Conservation (phyloP, 305 asterid species). For the Lippia alba region DNA sequence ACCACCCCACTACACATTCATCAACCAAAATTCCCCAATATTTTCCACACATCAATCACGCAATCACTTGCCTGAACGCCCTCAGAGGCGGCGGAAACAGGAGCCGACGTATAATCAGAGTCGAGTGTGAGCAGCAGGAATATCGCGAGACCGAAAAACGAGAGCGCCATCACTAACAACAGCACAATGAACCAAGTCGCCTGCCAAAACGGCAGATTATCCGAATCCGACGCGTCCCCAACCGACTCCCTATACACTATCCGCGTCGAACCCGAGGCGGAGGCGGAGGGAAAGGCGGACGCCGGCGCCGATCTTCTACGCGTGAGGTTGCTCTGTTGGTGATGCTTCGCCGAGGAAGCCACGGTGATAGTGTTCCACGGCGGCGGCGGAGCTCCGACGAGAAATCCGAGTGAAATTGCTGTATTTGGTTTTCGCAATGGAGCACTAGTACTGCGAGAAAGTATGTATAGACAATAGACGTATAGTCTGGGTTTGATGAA, state of each 20-base stretch:
- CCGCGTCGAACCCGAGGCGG: slow-evolving; percentile 61
- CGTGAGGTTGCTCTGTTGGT: slow-evolving; percentile 62
- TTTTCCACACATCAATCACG: not conserved
- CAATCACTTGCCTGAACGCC: slow-evolving; percentile 81
- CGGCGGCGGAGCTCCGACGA: slow-evolving; percentile 63
- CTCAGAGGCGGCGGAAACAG: slow-evolving; percentile 90
- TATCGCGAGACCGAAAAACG: slow-evolving; percentile 76
- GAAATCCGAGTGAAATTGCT: slow-evolving; percentile 37
- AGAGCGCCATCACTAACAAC: slow-evolving; percentile 71
- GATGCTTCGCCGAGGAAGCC: slow-evolving; percentile 79
- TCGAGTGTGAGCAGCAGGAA: slow-evolving; percentile 72
- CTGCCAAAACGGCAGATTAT: slow-evolving; percentile 80
- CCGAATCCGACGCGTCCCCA: slow-evolving; percentile 49
- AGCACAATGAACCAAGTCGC: slow-evolving; percentile 71
- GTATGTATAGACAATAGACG: not conserved
- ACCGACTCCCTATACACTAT: slow-evolving; percentile 67
- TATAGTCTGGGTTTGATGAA: not conserved
- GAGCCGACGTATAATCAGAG: slow-evolving; percentile 59
- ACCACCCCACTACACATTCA: not conserved
- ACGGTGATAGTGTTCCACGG: slow-evolving; percentile 56
- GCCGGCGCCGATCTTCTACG: slow-evolving; percentile 74
- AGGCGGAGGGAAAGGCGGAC: slow-evolving; percentile 46
- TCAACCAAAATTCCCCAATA: slow-evolving; percentile 8
- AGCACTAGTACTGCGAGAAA: slow-evolving; percentile 17
- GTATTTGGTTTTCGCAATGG: slow-evolving; percentile 16